A percentile compares a stretch with the other conserved stretches of the same genome.
phyloP scores from a whole-genome alignment of 164 flowering plant genomes.

The Magnolia changhungtana region DNA sequence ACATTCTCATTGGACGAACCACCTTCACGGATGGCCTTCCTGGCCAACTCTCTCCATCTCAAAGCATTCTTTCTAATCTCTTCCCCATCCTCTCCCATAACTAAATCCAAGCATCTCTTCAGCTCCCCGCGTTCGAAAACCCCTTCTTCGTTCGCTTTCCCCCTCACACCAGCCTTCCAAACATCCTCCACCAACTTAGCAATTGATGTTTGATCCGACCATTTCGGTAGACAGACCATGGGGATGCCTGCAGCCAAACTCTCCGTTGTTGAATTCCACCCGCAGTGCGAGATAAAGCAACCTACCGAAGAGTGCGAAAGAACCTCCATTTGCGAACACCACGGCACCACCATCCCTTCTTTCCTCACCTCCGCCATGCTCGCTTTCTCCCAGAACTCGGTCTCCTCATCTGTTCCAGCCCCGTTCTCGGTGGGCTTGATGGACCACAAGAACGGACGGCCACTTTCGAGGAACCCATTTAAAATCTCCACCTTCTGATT shows the following conservation, averaged over 20 bases:
- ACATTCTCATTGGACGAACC: constrained; percentile 40
- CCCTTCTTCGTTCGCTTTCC: constrained; percentile 23
- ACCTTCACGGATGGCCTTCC: constrained; percentile 36
- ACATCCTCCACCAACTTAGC: constrained; percentile 58
- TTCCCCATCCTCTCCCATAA: constrained; percentile 39
- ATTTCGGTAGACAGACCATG: constrained; percentile 48
- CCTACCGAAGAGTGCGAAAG: constrained; percentile 44
- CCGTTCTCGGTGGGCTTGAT: constrained; percentile 7
- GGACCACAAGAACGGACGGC: constrained; percentile 42
- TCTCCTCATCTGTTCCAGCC: background rate
- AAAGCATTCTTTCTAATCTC: constrained; percentile 35
- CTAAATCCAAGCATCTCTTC: constrained; percentile 44
- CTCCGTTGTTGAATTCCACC: constrained; percentile 75
- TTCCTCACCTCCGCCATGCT: background rate
- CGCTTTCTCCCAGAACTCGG: constrained; percentile 9
- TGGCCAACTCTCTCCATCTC: constrained; percentile 39
- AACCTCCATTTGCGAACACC: constrained; percentile 57
- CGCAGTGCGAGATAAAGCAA: constrained; percentile 67
- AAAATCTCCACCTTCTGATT: constrained; percentile 27
- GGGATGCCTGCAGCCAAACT: constrained; percentile 51
- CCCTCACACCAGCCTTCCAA: constrained; percentile 51
- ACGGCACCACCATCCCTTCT: constrained; percentile 38
- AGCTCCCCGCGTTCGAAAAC: constrained; percentile 43
- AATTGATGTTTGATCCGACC: constrained; percentile 51
- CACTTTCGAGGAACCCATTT: constrained; percentile 15